These are phyloP conservation scores for Yueomyces sinensis DNA, from an alignment of 805 yeast genomes.

Conservation along the genomic window DNA sequence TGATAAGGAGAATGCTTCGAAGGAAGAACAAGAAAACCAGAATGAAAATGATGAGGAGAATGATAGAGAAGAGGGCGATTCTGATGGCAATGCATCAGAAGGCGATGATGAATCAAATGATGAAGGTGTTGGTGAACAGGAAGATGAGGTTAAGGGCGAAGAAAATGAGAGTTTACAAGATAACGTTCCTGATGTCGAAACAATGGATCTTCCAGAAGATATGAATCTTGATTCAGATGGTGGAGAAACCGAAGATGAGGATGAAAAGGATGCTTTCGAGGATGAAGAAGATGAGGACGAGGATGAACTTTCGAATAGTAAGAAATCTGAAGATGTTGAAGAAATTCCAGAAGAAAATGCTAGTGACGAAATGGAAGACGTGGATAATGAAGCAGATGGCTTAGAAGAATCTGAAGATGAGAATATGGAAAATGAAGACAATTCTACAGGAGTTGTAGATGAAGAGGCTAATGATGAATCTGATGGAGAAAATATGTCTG, in stretches of 20 bases:
- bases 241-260: conserved; percentile 34
- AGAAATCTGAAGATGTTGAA: conserved; percentile 66
- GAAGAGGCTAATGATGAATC: conserved; percentile 18
- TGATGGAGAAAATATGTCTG: conserved; percentile 11
- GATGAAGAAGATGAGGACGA: conserved; percentile 15
- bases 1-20: conserved; percentile 19
- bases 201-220: conserved; percentile 85
- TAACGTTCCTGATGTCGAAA: conserved; percentile 70
- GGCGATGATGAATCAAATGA: conserved; percentile 44
- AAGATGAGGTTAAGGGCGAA: conserved; percentile 60
- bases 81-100: conserved; percentile 28
- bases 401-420: conserved; percentile 22
- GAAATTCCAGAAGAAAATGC: conserved; percentile 53
- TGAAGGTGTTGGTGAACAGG: conserved; percentile 73
- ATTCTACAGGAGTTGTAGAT: conserved; percentile 21
- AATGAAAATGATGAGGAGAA: conserved; percentile 14
- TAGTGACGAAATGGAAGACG: conserved; percentile 9
- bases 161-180: conserved; percentile 59
- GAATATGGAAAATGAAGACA: conserved; percentile 19
- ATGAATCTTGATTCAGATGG: conserved; percentile 76
- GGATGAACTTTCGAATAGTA: conserved; percentile 23
- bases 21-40: conserved; percentile 23
- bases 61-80: conserved; percentile 16
- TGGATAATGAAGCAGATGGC: conserved; percentile 17
- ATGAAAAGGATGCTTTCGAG: conserved; percentile 23